Evolutionary conservation across 2,329 filamentous ascomycete genomes (phyloP).

Genomic region (Remersonia thermophila): DNA sequence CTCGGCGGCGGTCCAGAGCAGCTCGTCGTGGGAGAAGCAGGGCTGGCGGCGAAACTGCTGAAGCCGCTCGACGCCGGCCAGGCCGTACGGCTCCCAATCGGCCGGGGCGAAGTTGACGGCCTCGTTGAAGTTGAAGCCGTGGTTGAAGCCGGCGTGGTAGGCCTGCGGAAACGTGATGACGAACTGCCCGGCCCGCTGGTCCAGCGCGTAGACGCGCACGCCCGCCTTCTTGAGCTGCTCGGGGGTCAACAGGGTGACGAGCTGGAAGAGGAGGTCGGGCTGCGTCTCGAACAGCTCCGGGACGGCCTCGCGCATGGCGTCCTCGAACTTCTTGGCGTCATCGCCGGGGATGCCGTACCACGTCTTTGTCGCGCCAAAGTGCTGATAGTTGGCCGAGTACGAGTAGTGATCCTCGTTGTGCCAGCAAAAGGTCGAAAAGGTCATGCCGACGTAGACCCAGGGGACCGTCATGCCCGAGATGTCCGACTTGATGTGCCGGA

Average conservation of each 20-base stretch:
- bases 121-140: conserved; percentile 98
- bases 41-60: conserved; percentile 82
- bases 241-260: conserved; percentile 90
- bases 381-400: conserved; percentile 96
- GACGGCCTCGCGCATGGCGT: conserved; percentile 87
- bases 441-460: conserved; percentile 99
- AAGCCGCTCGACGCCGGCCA: conserved; percentile 72
- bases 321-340: conserved; percentile 88
- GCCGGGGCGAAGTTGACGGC: conserved; percentile 93
- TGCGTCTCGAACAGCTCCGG: conserved; percentile 95
- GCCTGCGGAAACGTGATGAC: conserved; percentile 95
- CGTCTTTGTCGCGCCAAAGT: conserved; percentile 95
- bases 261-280: conserved; percentile 87
- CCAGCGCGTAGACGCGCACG: conserved; percentile 85
- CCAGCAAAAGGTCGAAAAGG: conserved; percentile 99
- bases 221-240: conserved; percentile 88
- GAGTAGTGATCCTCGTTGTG: conserved; percentile 98
- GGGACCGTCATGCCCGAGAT: conserved; percentile 99
- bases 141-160: conserved; percentile 96
- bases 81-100: conserved; percentile 91
- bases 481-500: conserved; percentile 94
- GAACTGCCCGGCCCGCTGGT: conserved; percentile 89
- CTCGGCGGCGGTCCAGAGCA: conserved; percentile 80
- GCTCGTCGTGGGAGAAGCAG: conserved; percentile 94
- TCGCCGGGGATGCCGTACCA: conserved; percentile 97